Percentiles rank a stretch among this genome's conserved stretches.
These are phyloP conservation scores for Alternaria viburni DNA, from an alignment of 2,329 filamentous ascomycete species.

Conservation along the genomic window DNA sequence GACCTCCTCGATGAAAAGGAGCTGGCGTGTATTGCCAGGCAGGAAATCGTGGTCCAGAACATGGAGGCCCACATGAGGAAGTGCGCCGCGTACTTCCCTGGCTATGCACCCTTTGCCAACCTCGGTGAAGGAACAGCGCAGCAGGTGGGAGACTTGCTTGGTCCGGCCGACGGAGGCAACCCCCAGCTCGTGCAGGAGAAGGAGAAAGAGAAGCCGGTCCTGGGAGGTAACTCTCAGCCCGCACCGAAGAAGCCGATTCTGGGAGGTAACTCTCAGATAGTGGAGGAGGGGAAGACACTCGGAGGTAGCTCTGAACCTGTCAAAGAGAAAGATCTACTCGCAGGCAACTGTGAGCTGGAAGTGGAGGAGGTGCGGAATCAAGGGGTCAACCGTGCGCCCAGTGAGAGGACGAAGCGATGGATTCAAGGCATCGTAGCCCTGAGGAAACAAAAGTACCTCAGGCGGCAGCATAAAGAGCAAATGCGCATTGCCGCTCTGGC, in stretches of 20 bases:
- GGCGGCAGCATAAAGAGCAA: not conserved
- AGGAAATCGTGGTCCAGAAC: not conserved
- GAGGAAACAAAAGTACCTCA: not conserved
- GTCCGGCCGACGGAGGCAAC: not conserved
- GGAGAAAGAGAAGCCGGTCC: not conserved
- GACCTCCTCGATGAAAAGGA: not conserved
- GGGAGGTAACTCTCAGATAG: not conserved
- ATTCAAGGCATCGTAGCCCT: not conserved
- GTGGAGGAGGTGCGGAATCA: not conserved
- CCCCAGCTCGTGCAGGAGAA: not conserved
- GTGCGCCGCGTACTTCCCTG: not conserved
- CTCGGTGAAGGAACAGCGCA: not conserved
- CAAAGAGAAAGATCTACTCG: not conserved
- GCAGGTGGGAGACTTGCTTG: not conserved
- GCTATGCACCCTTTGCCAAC: not conserved
- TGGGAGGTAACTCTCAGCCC: not conserved
- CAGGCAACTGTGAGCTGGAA: not conserved
- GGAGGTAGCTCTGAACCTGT: not conserved
- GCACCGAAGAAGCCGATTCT: too few species aligned
- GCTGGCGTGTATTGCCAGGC: not conserved
- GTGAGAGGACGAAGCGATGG: not conserved
- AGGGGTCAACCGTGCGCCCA: not conserved
- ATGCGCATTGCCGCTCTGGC: not conserved
- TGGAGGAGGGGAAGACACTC: not conserved
- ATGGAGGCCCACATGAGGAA: not conserved